Base-by-base conservation (phyloP, 1,139 yeast genomes). In the Diutina sp. region DNA sequence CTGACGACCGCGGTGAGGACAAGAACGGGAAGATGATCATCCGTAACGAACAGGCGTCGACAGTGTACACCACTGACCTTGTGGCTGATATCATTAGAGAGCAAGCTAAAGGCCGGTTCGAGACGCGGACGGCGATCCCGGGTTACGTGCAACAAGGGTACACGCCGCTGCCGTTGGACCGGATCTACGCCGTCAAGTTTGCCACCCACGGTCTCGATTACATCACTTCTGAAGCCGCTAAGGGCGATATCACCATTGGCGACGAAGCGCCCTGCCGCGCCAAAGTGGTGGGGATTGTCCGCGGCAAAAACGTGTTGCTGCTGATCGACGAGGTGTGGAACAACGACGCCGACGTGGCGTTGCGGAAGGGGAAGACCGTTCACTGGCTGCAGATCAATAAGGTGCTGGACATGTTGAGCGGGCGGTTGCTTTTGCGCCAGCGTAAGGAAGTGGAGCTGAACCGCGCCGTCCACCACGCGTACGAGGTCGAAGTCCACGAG, bases 121-220 rank as follows among this genome's bases (percentile, higher is more conserved):
- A 86, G 65, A 83, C 89, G 45, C 80, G 86, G 66, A 82, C 90
- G 6, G 93, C 93, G 3, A 76, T 84, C 59, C 93, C 93, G 51
- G 93, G 95, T 35, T 93, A 87, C 66, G 90, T 87, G 53, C 93
- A 87, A 72, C 93, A 87, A 68, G 95, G 95, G 64, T 84, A 81
- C 57, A 74, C 83, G n/a, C 93, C 95, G 58, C 80, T 89, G 3
- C 83, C 90, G 55, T 84, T 84, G 74, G 95, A 87, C 66, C 76
- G 95, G 69, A 83, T 87, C 9, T 75, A 78, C 65, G 90, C 90
- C 4, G 80, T 84, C 2, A 80, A 87, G 67, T 81, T 84, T 60
- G 85, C 90, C 0, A 79, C 85, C 57, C 82, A 80, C 65, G 85
- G 90, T 30, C 81, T 86, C 58, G 83, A 83, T 60, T 86, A 82